phyloP scores from a whole-genome alignment of 129 eudicot species.

The Gnaphalium uliginosum region DNA sequence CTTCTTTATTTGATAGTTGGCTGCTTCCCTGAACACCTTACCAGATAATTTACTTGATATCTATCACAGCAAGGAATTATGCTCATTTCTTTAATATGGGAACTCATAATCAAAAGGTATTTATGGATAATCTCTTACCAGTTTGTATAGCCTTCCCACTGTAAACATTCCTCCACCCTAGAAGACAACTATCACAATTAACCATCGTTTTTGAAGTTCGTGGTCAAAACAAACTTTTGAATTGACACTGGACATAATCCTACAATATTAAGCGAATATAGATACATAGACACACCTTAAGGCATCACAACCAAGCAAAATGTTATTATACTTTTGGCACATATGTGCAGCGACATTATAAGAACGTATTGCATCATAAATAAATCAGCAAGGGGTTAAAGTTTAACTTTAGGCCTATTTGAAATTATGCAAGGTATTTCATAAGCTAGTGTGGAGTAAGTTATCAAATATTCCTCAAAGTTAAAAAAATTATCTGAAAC shows the following conservation, averaged over 20 bases:
- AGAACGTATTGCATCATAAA: slow-evolving; percentile 2
- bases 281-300: neutral
- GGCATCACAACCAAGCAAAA: neutral
- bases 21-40: slow-evolving; percentile 65
- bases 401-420: neutral
- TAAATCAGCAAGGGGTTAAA: slow-evolving; percentile 2
- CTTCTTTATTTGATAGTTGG: slow-evolving; percentile 76
- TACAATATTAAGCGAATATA: neutral
- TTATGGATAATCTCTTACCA: slow-evolving; percentile 46
- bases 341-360: neutral
- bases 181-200: slow-evolving; percentile 22
- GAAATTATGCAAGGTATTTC: neutral
- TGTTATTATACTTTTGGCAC: too few relatives aligned
- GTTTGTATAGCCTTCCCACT: slow-evolving; percentile 58
- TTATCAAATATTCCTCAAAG: neutral
- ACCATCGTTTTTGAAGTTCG: neutral
- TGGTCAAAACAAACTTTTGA: neutral
- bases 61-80: slow-evolving; percentile 38
- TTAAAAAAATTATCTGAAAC: neutral
- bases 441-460: neutral
- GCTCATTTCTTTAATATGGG: slow-evolving; percentile 10
- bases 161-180: slow-evolving; percentile 90
- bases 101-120: slow-evolving; percentile 23
- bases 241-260: slow-evolving; percentile 10
- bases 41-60: slow-evolving; percentile 72